Conservation (phyloP, 257 asterid genomes). For the Solanum commersonii region DNA sequence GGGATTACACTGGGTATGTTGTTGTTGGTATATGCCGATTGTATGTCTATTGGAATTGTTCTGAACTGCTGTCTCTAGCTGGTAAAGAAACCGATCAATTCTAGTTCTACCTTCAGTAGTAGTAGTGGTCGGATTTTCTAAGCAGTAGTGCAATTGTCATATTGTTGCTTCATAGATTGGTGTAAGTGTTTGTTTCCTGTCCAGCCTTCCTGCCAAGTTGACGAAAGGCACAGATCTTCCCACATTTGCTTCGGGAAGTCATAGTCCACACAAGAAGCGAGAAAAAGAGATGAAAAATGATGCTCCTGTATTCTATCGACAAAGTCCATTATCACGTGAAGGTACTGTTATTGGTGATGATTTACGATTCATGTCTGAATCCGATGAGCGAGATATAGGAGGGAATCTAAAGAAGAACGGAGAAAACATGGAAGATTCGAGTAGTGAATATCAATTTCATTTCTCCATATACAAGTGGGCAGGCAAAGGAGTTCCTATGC, state of each 20-base stretch:
- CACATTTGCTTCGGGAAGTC: conserved; percentile 23
- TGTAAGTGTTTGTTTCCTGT: neutral
- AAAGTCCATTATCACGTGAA: conserved; percentile 37
- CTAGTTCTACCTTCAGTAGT: neutral
- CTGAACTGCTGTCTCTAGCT: neutral
- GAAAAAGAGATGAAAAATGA: conserved; percentile 18
- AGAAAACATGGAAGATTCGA: conserved; percentile 8
- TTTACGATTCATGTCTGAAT: conserved; percentile 4
- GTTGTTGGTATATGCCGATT: neutral
- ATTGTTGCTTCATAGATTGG: neutral
- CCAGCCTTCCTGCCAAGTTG: conserved; percentile 46
- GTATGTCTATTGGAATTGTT: neutral
- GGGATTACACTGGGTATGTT: neutral
- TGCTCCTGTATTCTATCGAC: conserved; percentile 11
- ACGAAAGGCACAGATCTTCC: conserved; percentile 36
- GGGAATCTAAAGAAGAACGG: conserved; percentile 7
- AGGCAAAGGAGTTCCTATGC: conserved; percentile 51
- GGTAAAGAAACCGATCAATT: neutral
- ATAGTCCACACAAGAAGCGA: conserved; percentile 12
- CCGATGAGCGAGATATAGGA: conserved; percentile 15
- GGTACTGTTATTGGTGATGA: conserved; percentile 21
- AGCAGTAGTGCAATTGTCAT: neutral
- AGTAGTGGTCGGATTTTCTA: neutral
- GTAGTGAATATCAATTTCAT: conserved; percentile 42
- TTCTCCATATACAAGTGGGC: conserved; percentile 95